These are phyloP conservation scores for Blastobotrys raffinosifermentans DNA, from an alignment of 1,139 yeast species.

Conservation along the genomic window DNA sequence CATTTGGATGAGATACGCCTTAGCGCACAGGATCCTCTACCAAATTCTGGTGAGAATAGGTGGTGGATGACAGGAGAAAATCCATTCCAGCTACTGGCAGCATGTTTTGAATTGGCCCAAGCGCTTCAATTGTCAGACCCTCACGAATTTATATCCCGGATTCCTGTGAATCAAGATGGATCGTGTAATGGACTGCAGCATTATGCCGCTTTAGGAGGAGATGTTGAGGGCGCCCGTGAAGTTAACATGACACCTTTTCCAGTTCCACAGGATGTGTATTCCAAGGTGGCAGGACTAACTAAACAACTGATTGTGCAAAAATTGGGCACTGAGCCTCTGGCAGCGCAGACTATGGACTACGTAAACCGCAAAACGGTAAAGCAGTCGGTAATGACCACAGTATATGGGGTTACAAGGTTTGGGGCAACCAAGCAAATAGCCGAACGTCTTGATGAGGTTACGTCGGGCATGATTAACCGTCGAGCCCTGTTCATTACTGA, in stretches of 20 bases:
- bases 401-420: constrained; percentile 91
- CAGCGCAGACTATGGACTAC: constrained; percentile 46
- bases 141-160: constrained; percentile 62
- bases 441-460: neutral
- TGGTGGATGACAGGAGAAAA: constrained; percentile 91
- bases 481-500: constrained; percentile 41
- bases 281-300: constrained; percentile 57
- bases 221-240: constrained; percentile 86
- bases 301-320: constrained; percentile 48
- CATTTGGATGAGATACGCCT: constrained; percentile 56
- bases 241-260: constrained; percentile 67
- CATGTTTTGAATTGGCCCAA: constrained; percentile 70
- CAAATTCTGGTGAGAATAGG: constrained; percentile 41
- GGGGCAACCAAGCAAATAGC: constrained; percentile 88
- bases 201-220: constrained; percentile 97
- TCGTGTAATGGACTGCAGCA: constrained; percentile 97
- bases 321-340: constrained; percentile 39
- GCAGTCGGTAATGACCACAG: constrained; percentile 98
- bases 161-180: constrained; percentile 96
- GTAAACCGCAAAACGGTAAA: constrained; percentile 85
- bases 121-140: constrained; percentile 74
- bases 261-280: constrained; percentile 87
- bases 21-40: constrained; percentile 66
- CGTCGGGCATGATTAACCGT: neutral
- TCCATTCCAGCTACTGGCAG: constrained; percentile 93